These are phyloP conservation scores for Neofusicoccum cordaticola DNA, from an alignment of 2,329 filamentous ascomycete genomes.

Conservation along the genomic window DNA sequence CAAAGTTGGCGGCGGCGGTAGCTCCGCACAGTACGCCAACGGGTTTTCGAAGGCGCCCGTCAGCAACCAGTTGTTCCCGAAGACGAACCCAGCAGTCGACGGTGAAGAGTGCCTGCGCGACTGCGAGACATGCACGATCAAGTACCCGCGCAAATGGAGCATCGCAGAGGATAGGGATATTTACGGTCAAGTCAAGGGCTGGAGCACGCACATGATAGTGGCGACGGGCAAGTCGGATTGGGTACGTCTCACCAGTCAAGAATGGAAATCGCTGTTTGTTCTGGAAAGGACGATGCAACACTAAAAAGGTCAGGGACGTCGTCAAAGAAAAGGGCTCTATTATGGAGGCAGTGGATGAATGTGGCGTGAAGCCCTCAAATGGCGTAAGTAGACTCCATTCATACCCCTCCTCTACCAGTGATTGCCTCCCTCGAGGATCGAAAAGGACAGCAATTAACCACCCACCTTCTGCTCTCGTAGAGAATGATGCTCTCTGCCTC, in stretches of 20 bases:
- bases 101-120: constrained; percentile 88
- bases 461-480: constrained; percentile 40
- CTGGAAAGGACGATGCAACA: too few relatives aligned
- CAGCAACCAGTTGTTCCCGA: constrained; percentile 63
- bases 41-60: constrained; percentile 27
- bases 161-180: constrained; percentile 76
- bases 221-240: constrained; percentile 96
- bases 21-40: constrained; percentile 16
- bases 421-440: not conserved
- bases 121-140: constrained; percentile 75
- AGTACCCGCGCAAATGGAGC: constrained; percentile 70
- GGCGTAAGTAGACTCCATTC: constrained; percentile 54
- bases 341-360: constrained; percentile 53
- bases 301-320: constrained; percentile 19
- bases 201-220: constrained; percentile 85
- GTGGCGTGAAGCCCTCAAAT: constrained; percentile 59
- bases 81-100: constrained; percentile 71
- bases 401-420: too few relatives aligned
- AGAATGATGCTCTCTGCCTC: constrained; percentile 87
- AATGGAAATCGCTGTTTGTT: too few relatives aligned
- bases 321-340: constrained; percentile 72
- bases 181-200: constrained; percentile 82
- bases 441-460: not conserved
- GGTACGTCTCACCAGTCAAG: constrained; percentile 48
- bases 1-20: not conserved